Conservation (phyloP, 2,329 filamentous ascomycete species). For the Colletotrichum sansevieriae region DNA sequence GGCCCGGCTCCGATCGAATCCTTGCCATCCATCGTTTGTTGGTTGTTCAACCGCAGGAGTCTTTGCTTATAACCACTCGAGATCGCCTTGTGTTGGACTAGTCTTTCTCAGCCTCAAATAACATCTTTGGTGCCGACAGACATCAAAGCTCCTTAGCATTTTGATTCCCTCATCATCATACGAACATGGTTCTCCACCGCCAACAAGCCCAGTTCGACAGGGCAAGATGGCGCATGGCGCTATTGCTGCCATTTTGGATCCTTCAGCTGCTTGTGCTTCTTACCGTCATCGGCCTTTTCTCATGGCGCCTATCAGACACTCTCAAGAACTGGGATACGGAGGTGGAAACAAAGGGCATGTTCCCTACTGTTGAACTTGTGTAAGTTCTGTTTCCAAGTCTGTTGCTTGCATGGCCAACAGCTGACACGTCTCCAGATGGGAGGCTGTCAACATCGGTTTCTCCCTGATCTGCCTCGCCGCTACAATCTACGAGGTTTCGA, state of each 20-base stretch:
- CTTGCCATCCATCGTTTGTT: slow-evolving; percentile 26
- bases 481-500: slow-evolving; percentile 62
- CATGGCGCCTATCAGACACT: slow-evolving; percentile 65
- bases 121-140: slow-evolving; percentile 17
- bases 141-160: slow-evolving; percentile 19
- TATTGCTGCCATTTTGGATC: slow-evolving; percentile 65
- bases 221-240: slow-evolving; percentile 62
- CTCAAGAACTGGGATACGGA: slow-evolving; percentile 57
- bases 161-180: not conserved
- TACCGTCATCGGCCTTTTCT: slow-evolving; percentile 64
- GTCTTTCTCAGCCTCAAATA: slow-evolving; percentile 27
- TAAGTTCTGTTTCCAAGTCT: slow-evolving; percentile 51
- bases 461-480: slow-evolving; percentile 61
- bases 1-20: slow-evolving; percentile 26
- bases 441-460: slow-evolving; percentile 64
- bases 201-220: slow-evolving; percentile 66
- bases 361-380: slow-evolving; percentile 63
- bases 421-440: slow-evolving; percentile 59
- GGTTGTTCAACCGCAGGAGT: slow-evolving; percentile 2
- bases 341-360: slow-evolving; percentile 51
- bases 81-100: slow-evolving; percentile 25
- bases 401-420: not conserved
- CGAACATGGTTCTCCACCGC: slow-evolving; percentile 58
- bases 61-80: slow-evolving; percentile 33
- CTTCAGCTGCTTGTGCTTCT: slow-evolving; percentile 61